Evolutionary conservation across 495 filamentous ascomycete species (phyloP).

Genomic region (Talaromyces stipitatus): DNA sequence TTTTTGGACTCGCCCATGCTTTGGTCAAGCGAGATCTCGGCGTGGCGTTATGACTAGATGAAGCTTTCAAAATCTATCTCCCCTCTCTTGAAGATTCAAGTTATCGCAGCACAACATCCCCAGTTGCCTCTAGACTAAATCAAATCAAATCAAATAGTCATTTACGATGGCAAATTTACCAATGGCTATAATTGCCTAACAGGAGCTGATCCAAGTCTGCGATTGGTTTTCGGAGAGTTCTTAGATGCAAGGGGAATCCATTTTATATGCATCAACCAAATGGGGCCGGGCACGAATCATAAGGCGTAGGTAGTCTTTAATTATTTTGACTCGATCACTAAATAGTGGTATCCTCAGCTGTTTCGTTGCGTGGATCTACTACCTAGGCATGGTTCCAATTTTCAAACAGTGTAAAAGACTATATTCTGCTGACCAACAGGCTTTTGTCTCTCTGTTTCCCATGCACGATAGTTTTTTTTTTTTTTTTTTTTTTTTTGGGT

Average conservation of each 20-base stretch:
- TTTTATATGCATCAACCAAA: conserved; percentile 5
- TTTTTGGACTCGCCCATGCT: not conserved
- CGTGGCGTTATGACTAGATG: not conserved
- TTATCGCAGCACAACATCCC: not conserved
- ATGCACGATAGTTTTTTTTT: not conserved
- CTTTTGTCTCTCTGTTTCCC: not conserved
- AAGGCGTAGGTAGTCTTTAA: not conserved
- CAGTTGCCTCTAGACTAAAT: not conserved
- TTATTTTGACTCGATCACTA: not conserved
- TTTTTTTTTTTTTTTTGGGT: not conserved
- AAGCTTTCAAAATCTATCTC: not conserved
- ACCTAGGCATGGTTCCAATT: no score
- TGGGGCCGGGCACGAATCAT: conserved; percentile 7
- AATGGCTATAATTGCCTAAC: not conserved
- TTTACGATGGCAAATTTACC: not conserved
- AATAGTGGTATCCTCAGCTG: not conserved
- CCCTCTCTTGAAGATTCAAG: not conserved
- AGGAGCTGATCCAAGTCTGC: not conserved
- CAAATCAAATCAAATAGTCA: not conserved
- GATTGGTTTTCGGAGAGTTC: conserved; percentile 18
- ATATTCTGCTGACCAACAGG: not conserved
- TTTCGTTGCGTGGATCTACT: not conserved
- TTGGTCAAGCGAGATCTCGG: not conserved
- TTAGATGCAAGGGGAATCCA: conserved; percentile 36
- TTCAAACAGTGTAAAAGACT: not conserved